A percentile compares a stretch with the other conserved stretches of the same genome.
phyloP scores from a whole-genome alignment of 2,329 filamentous ascomycete genomes.

The Lasiodiplodia hormozganensis region DNA sequence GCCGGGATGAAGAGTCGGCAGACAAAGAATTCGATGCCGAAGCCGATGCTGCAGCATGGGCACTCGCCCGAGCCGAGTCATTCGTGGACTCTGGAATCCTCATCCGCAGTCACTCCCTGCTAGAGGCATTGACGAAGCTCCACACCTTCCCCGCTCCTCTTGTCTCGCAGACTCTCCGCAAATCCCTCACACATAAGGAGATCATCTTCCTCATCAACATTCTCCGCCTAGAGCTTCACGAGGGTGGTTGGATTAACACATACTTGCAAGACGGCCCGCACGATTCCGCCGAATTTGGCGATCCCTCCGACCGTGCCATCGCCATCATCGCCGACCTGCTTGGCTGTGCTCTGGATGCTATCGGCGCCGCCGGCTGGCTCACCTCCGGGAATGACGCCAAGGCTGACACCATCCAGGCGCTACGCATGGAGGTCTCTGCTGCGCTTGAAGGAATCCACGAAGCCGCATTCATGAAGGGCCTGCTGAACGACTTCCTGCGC shows the following conservation, averaged over 20 bases:
- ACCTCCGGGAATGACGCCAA: constrained; percentile 60
- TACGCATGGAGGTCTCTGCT: constrained; percentile 73
- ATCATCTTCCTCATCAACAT: constrained; percentile 75
- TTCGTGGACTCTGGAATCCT: constrained; percentile 70
- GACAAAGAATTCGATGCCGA: constrained; percentile 48
- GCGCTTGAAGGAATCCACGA: constrained; percentile 77
- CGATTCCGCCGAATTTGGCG: constrained; percentile 45
- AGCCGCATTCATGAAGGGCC: constrained; percentile 67
- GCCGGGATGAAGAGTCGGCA: constrained; percentile 36
- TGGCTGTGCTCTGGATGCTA: constrained; percentile 75
- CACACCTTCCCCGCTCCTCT: constrained; percentile 65
- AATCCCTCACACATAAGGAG: constrained; percentile 69
- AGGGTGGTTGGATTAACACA: constrained; percentile 76
- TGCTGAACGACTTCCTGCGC: constrained; percentile 70
- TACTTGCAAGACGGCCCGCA: constrained; percentile 68
- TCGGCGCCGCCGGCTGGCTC: constrained; percentile 78
- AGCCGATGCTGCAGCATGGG: constrained; percentile 52
- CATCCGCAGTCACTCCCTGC: constrained; percentile 68
- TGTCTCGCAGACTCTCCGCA: constrained; percentile 69
- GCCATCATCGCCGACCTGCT: constrained; percentile 74
- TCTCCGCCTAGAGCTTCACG: constrained; percentile 74
- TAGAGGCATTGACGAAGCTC: constrained; percentile 72
- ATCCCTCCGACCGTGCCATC: constrained; percentile 71
- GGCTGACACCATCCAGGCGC: constrained; percentile 67
- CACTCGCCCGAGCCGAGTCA: constrained; percentile 72